Base-by-base conservation (phyloP, 352 stramenopile genomes). In the Phytophthora sansomeana region DNA sequence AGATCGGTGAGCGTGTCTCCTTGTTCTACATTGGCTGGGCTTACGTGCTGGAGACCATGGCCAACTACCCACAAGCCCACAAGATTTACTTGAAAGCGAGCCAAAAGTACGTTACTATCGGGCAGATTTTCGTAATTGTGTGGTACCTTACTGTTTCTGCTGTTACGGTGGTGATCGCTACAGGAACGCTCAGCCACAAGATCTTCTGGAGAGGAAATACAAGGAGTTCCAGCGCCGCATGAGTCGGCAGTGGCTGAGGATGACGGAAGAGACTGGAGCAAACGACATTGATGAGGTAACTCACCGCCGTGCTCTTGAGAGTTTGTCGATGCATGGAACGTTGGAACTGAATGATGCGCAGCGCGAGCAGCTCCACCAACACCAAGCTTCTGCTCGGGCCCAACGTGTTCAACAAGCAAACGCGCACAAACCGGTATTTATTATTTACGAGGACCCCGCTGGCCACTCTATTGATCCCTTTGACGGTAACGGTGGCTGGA, bases 1-100 rank as follows among this genome's bases (percentile, higher is more conserved):
- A 92, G 54, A 95, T 96, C 33, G 88, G 88, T 14, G 85, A 93
- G 62, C 74, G 78, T 10, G 74, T 95, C 3, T 85, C 88, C 1
- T 54, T 96, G 29, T 96, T 95, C 59, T 96, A 95, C 72, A 88
- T 95, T 9, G 88, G 84, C 43, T 96, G 88, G 88, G 86, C 88
- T 16, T 90, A 89, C 66, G 84, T 95, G 19, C 64, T 92, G 5
- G 88, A 96, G 68, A 94, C 80, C 43, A 78, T 87, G 62, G 85
- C 69, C 13, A 93, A 91, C 69, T 93, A 94, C 50, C 78, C 87
- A 10, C 81, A 95, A 71, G 88, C 88, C 6, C 78, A 96, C 69
- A 93, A 93, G 49, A 88, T 96, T 39, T 96, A 92, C 69, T 67
- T 92, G 61, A 94, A 93, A 70, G 88, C 86, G 11, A 90, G 80